These are phyloP conservation scores for Saksenaea vasiformis DNA, from an alignment of 371 early-diverging fungal genomes.

Conservation along the genomic window DNA sequence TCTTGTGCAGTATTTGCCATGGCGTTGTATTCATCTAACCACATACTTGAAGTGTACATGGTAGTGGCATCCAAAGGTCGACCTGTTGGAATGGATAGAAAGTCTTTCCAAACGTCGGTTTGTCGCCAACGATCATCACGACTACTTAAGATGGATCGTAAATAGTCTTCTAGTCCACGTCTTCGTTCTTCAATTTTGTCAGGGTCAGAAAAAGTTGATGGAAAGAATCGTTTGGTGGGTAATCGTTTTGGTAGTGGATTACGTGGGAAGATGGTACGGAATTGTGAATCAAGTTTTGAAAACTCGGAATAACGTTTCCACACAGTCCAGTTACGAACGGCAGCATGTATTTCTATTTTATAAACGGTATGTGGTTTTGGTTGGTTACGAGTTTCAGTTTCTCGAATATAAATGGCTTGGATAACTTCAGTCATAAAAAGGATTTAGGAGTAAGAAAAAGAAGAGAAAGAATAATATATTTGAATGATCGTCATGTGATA, in stretches of 20 bases:
- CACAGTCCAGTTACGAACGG: constrained; percentile 86
- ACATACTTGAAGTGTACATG: constrained; percentile 72
- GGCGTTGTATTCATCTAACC: constrained; percentile 80
- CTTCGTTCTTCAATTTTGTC: constrained; percentile 82
- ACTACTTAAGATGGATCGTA: constrained; percentile 71
- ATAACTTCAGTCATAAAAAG: constrained; percentile 56
- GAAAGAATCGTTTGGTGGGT: constrained; percentile 73
- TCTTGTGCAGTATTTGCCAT: constrained; percentile 67
- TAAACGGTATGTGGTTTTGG: constrained; percentile 80
- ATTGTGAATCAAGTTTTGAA: constrained; percentile 58
- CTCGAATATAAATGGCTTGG: constrained; percentile 70
- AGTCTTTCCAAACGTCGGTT: constrained; percentile 75
- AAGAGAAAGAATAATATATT: neutral
- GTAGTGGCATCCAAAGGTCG: constrained; percentile 38
- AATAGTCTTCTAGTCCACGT: constrained; percentile 77
- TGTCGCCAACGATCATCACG: constrained; percentile 81
- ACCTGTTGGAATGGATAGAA: constrained; percentile 72
- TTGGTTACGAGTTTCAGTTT: constrained; percentile 57
- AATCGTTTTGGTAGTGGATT: constrained; percentile 59
- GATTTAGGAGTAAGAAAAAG: constrained; percentile 14
- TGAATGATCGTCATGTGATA: no score
- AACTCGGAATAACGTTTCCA: constrained; percentile 92
- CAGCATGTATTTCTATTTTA: constrained; percentile 74
- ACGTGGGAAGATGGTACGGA: constrained; percentile 59
- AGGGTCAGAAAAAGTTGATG: constrained; percentile 62